Evolutionary conservation across 1,139 yeast genomes (phyloP).

Genomic region (Kodamaea alishanica): DNA sequence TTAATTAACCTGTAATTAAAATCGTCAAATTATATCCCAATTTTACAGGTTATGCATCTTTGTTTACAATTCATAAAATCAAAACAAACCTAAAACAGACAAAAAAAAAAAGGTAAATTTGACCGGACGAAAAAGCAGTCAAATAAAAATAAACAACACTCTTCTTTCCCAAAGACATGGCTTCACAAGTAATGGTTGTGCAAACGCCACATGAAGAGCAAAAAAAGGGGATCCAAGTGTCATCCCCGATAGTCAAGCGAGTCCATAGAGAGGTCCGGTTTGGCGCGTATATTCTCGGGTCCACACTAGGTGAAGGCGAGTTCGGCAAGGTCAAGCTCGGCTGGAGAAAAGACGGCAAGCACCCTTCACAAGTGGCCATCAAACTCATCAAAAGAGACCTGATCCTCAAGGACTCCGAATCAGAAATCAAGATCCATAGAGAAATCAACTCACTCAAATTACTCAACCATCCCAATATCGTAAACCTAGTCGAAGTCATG

Average conservation of each 20-base stretch:
- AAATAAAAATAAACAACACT: neutral
- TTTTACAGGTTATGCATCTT: neutral
- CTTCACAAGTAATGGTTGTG: slow-evolving; percentile 1
- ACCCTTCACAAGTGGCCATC: slow-evolving; percentile 87
- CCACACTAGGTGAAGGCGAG: slow-evolving; percentile 97
- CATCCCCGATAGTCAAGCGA: slow-evolving; percentile 18
- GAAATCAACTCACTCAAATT: slow-evolving; percentile 88
- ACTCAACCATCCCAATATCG: slow-evolving; percentile 90
- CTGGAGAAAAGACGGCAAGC: slow-evolving; percentile 80
- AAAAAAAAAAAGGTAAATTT: neutral
- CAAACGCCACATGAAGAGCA: neutral
- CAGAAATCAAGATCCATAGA: slow-evolving; percentile 84
- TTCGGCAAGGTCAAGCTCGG: slow-evolving; percentile 98
- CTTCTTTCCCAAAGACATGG: neutral
- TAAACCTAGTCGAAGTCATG: slow-evolving; percentile 84
- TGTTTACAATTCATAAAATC: neutral
- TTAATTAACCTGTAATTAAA: too few species aligned
- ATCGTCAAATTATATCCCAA: too few species aligned
- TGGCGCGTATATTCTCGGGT: slow-evolving; percentile 85
- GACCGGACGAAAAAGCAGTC: neutral
- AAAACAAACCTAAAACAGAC: neutral
- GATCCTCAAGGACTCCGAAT: slow-evolving; percentile 76
- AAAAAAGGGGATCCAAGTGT: neutral
- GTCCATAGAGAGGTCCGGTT: slow-evolving; percentile 63
- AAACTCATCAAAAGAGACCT: slow-evolving; percentile 85